These are phyloP conservation scores for Chaetoceros muelleri DNA, from an alignment of 108 stramenopile genomes.

Conservation along the genomic window DNA sequence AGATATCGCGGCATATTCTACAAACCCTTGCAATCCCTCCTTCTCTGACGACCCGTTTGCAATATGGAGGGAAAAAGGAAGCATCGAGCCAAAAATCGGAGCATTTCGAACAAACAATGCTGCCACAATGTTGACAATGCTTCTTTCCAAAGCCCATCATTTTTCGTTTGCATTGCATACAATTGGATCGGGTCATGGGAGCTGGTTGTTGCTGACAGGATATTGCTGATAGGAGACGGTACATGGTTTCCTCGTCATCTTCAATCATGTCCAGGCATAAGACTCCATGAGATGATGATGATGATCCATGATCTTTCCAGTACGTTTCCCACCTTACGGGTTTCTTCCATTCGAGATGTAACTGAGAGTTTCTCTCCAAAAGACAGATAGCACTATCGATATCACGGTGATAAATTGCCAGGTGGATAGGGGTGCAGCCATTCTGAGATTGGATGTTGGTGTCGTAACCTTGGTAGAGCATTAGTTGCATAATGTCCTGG, in stretches of 20 bases:
- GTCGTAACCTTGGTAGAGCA: slow-evolving; percentile 63
- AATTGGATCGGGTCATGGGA: slow-evolving; percentile 43
- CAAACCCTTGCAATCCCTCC: not conserved
- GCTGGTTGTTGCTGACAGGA: slow-evolving; percentile 36
- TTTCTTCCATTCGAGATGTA: slow-evolving; percentile 73
- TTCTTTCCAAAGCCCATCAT: slow-evolving; percentile 38
- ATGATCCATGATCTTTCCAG: slow-evolving; percentile 59
- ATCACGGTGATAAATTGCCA: slow-evolving; percentile 68
- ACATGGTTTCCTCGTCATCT: slow-evolving; percentile 38
- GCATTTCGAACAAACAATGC: slow-evolving; percentile 60
- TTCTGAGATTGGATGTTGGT: slow-evolving; percentile 63
- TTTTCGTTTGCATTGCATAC: slow-evolving; percentile 72
- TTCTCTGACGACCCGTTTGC: not conserved
- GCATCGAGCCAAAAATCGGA: slow-evolving; percentile 14
- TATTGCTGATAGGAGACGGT: slow-evolving; percentile 57
- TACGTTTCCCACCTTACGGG: slow-evolving; percentile 66
- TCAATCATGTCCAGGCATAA: slow-evolving; percentile 72
- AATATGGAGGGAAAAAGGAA: slow-evolving; percentile 28
- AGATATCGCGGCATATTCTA: not conserved
- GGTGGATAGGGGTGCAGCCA: slow-evolving; percentile 75
- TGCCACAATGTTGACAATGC: slow-evolving; percentile 69
- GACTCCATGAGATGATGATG: slow-evolving; percentile 25
- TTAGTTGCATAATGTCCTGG: slow-evolving; percentile 48
- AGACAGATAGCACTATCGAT: slow-evolving; percentile 56
- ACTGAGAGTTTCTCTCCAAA: slow-evolving; percentile 49